Base-by-base conservation (phyloP, 129 eudicot species). In the Saussurea involucrata region DNA sequence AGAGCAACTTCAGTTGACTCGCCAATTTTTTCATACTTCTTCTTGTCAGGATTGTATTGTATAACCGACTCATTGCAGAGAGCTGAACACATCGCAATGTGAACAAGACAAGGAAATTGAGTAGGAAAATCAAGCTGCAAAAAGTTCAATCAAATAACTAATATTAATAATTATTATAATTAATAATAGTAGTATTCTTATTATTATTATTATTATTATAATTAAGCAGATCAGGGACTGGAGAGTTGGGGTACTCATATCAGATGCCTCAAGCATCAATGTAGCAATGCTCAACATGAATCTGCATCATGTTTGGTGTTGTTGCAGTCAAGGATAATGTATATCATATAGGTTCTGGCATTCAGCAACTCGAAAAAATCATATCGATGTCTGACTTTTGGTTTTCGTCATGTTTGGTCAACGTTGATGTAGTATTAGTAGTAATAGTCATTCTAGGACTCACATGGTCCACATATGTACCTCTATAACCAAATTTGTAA, bases 1-100 rank as follows among this genome's bases (percentile, higher is more conserved):
- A 95, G 99, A 27, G 99, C 99, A 12, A 95, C 99, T 92, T 95
- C 99, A 32, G 99, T 95, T 61, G 99, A 92, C 73, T 95, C 99
- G 33, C 99, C 99, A 79, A 95, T 95, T 86, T 95, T 95, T 74
- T 90, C 99, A 77, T 95, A 95, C 34, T 63, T 85, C 76, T 85
- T 88, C 81, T 95, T 95, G 79, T 95, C 99, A 57, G 99, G 91
- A 80, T 95, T 95, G 86, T 92, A 95, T 67, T 95, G 99, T 71
- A 95, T 73, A 71, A 82, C 68, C 32, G 99, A 95, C 90, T 92
- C 99, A 67, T 95, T 95, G 86, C 99, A 95, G 63, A 95, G 91
- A 66, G 99, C 96, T 71, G 99, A 95, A 85, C 97, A 95, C 97
- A 95, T 95, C 72, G 99, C 99, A 74, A 88, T 92, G 82, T 95